Conservation (phyloP, 768 basidiomycete genomes). For the Pleurotus tuoliensis region DNA sequence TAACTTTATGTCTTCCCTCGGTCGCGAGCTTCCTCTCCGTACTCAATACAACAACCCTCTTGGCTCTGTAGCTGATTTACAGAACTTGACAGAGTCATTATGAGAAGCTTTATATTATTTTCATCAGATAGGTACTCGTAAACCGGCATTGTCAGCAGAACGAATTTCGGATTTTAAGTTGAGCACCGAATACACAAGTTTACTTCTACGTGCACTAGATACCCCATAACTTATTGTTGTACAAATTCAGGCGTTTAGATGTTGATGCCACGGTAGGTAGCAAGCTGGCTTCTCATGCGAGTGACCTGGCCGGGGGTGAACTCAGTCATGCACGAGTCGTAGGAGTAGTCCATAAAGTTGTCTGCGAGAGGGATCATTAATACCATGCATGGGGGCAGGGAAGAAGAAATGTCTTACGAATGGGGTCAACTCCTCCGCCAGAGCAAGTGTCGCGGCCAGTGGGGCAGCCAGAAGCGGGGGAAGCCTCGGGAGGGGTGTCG, state of each 20-base stretch:
- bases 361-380: constrained; percentile 16
- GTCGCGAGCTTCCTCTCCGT: neutral
- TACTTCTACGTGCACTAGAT: too few species aligned
- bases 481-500: constrained; percentile 45
- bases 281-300: constrained; percentile 37
- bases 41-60: neutral
- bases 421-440: constrained; percentile 40
- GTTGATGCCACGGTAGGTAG: constrained; percentile 39
- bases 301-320: constrained; percentile 44
- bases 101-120: too few species aligned
- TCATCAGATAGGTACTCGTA: too few species aligned
- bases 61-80: too few species aligned
- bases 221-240: too few species aligned
- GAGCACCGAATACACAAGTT: too few species aligned
- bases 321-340: constrained; percentile 46
- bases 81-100: too few species aligned
- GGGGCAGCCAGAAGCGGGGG: constrained; percentile 38
- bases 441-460: constrained; percentile 32
- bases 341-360: constrained; percentile 54
- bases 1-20: neutral
- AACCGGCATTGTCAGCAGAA: too few species aligned
- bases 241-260: constrained; percentile 10
- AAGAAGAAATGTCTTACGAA: constrained; percentile 24
- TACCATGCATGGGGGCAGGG: neutral
- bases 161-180: too few species aligned